Conservation (phyloP, 345 rosid species). For the Zanthoxylum bungeanum region DNA sequence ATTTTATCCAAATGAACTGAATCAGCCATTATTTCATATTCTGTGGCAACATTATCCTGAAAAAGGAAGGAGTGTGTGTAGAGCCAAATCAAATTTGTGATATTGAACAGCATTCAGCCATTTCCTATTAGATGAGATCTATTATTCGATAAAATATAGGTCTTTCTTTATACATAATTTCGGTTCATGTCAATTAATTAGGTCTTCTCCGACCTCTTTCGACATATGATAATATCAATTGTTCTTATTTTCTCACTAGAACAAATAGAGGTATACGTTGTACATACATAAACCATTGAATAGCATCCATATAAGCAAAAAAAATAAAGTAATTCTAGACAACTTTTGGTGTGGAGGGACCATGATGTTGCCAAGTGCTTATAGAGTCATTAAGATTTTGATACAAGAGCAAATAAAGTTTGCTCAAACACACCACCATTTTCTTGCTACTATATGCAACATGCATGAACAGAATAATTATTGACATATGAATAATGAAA, state of each 20-base stretch:
- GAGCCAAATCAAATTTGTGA: not conserved
- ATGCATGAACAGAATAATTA: not conserved
- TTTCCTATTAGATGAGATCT: too few relatives aligned
- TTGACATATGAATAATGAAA: not conserved
- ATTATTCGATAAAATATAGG: too few relatives aligned
- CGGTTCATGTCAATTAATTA: too few relatives aligned
- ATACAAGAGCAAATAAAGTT: not conserved
- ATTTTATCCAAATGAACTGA: constrained; percentile 22
- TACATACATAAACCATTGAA: not conserved
- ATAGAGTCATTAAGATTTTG: not conserved
- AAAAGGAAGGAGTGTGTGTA: constrained; percentile 7
- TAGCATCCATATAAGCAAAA: constrained; percentile 8
- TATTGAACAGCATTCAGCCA: not conserved
- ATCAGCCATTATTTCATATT: constrained; percentile 22
- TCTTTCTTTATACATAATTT: too few relatives aligned
- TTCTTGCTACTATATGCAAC: not conserved
- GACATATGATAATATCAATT: too few relatives aligned
- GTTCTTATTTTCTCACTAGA: too few relatives aligned
- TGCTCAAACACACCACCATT: not conserved
- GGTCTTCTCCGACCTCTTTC: too few relatives aligned
- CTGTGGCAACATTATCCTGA: constrained; percentile 12
- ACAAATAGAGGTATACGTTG: too few relatives aligned
- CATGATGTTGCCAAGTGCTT: not conserved
- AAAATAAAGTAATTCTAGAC: not conserved
- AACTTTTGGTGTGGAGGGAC: not conserved